Evolutionary conservation across 768 basidiomycete species (phyloP).

Genomic region (Hortiboletus flavorubellus): DNA sequence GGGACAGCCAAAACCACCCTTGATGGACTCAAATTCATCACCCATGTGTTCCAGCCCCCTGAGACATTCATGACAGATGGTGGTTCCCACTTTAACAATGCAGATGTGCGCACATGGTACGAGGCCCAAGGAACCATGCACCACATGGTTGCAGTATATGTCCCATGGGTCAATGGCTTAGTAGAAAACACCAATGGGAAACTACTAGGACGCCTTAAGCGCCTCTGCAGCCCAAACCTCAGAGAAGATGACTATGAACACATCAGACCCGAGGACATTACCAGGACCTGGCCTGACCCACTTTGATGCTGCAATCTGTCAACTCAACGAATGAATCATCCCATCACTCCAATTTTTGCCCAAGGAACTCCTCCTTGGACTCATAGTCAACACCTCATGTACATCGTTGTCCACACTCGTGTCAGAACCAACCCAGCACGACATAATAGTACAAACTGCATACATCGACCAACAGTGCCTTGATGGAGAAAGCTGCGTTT

Average conservation of each 20-base stretch:
- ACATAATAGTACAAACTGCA: not conserved
- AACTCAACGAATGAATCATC: too few relatives aligned
- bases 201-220: conserved; percentile 25
- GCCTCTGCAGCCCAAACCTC: conserved; percentile 34
- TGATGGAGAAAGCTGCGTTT: conserved; percentile 24
- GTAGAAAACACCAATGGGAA: conserved; percentile 34
- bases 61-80: conserved; percentile 39
- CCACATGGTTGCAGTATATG: conserved; percentile 30
- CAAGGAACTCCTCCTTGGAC: too few relatives aligned
- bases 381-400: too few relatives aligned
- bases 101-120: conserved; percentile 30
- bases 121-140: conserved; percentile 12
- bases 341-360: too few relatives aligned
- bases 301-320: too few relatives aligned
- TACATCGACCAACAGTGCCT: not conserved
- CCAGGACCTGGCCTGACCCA: too few relatives aligned
- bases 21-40: conserved; percentile 19
- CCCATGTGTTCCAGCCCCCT: conserved; percentile 15
- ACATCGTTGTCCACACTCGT: too few relatives aligned
- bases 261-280: not conserved
- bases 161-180: conserved; percentile 41
- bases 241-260: conserved; percentile 18
- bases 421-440: not conserved
- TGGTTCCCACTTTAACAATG: conserved; percentile 36
- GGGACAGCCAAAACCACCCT: conserved; percentile 30